These are phyloP conservation scores for Aspergillus campestris DNA, from an alignment of 495 filamentous ascomycete species.

Conservation along the genomic window DNA sequence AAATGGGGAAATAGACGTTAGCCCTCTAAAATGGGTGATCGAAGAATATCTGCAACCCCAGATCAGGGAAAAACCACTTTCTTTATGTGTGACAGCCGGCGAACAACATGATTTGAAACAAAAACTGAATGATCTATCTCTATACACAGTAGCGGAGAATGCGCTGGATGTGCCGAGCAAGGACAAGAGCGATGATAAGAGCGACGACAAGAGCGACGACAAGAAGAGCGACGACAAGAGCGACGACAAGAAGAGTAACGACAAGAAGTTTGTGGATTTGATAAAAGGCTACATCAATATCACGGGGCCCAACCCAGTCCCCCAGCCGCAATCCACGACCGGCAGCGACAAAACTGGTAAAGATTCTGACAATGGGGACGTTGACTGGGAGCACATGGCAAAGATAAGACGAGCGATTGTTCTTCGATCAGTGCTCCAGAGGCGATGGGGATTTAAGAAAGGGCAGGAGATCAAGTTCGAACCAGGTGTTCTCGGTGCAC, in stretches of 20 bases:
- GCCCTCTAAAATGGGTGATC: background rate
- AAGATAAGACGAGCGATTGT: conserved; percentile 1
- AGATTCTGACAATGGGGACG: too few relatives aligned
- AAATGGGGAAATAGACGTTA: background rate
- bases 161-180: too few relatives aligned
- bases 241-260: too few relatives aligned
- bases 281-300: background rate
- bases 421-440: background rate
- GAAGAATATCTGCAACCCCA: background rate
- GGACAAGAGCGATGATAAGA: too few relatives aligned
- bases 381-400: background rate
- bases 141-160: too few relatives aligned
- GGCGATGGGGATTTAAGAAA: background rate
- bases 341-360: too few relatives aligned
- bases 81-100: background rate
- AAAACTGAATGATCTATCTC: too few relatives aligned
- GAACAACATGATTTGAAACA: too few relatives aligned
- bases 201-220: too few relatives aligned
- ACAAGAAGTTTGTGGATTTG: background rate
- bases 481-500: background rate
- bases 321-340: too few relatives aligned
- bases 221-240: too few relatives aligned
- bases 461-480: background rate
- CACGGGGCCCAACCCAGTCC: background rate
- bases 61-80: background rate